Conservation (phyloP, 495 filamentous ascomycete genomes). For the Penicillium antarcticum region DNA sequence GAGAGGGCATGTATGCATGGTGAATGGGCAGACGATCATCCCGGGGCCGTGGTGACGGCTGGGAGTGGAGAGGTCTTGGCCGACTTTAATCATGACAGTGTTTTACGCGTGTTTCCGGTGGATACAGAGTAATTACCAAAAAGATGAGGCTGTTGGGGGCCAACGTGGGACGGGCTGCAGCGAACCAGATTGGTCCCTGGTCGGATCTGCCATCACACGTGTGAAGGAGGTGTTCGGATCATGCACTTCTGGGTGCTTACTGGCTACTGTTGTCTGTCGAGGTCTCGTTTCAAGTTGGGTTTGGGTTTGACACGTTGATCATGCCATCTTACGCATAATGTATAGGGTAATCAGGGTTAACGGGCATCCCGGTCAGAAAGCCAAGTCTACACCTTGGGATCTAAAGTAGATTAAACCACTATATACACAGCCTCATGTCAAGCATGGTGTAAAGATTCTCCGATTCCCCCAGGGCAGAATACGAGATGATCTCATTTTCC, state of each 20-base stretch:
- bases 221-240: background rate
- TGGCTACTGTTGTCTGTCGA: background rate
- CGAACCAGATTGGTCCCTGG: slow-evolving; percentile 2
- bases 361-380: background rate
- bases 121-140: background rate
- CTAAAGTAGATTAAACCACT: background rate
- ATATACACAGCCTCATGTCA: too few species aligned
- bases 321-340: background rate
- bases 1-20: background rate
- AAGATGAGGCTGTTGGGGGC: background rate
- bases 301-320: slow-evolving; percentile 1
- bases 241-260: slow-evolving; percentile 3
- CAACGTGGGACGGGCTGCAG: background rate
- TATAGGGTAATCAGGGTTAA: background rate
- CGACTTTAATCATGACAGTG: slow-evolving; percentile 8
- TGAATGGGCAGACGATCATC: background rate
- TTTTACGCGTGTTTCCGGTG: too few species aligned
- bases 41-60: slow-evolving; percentile 15
- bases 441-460: too few species aligned
- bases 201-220: slow-evolving; percentile 7
- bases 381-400: background rate
- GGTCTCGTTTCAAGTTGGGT: background rate
- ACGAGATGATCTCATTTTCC: slow-evolving; percentile 2
- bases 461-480: background rate
- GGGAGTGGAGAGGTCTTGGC: slow-evolving; percentile 7